A percentile compares a stretch with the other conserved stretches of the same genome.
phyloP scores from a whole-genome alignment of 352 stramenopile genomes.

The Globisporangium nunn region DNA sequence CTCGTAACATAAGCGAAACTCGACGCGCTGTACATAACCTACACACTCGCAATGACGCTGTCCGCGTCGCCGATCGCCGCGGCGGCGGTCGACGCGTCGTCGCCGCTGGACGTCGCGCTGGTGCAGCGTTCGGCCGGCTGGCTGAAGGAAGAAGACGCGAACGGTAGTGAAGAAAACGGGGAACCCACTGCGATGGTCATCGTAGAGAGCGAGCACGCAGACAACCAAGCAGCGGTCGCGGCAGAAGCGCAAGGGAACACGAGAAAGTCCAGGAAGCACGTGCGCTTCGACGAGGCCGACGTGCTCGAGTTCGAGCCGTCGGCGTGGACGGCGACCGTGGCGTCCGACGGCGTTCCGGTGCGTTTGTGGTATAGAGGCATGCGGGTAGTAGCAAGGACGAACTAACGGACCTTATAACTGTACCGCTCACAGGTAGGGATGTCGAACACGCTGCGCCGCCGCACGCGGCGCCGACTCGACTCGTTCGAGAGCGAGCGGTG shows the following conservation, averaged over 20 bases:
- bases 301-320: constrained; percentile 80
- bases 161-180: too few relatives aligned
- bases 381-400: too few relatives aligned
- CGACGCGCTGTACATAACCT: background rate
- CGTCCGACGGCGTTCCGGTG: constrained; percentile 71
- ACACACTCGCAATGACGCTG: constrained; percentile 1
- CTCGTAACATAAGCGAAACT: background rate
- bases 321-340: constrained; percentile 71
- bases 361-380: constrained; percentile 5
- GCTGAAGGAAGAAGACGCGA: background rate
- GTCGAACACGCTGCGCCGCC: constrained; percentile 58
- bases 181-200: too few relatives aligned
- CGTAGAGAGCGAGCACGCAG: background rate
- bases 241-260: background rate
- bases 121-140: background rate
- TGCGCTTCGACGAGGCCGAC: constrained; percentile 55
- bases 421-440: constrained; percentile 40
- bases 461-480: constrained; percentile 52
- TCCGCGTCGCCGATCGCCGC: constrained; percentile 3
- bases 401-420: background rate
- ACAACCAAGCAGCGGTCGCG: background rate
- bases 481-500: constrained; percentile 59
- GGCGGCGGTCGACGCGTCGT: background rate
- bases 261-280: constrained; percentile 18
- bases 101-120: background rate